Base-by-base conservation (phyloP, 2,329 filamentous ascomycete genomes). In the Colletotrichum liriopes region DNA sequence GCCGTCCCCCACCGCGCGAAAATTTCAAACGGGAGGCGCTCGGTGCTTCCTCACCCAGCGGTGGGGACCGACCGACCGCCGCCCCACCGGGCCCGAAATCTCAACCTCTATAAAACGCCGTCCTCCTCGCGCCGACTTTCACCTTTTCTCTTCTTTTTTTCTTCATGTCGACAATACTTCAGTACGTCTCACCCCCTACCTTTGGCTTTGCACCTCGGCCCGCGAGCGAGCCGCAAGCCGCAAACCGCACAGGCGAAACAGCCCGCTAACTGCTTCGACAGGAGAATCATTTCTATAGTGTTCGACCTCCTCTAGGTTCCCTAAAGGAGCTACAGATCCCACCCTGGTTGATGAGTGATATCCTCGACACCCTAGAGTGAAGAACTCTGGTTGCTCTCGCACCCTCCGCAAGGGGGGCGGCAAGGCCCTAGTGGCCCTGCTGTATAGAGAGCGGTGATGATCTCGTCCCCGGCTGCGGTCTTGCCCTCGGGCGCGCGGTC, bases 231-330 rank as follows among this genome's bases (percentile, higher is more conserved):
- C 49, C 16, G 49, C 26, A 18, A 4, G 14, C 49, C 16, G 49
- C 3, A 51, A 29, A 4, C 29, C 29, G 29, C 29, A 26, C 20
- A 12, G 9, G 8, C n/a, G 29, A 29, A 39, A 18, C n/a, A 14
- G 35, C 39, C 39, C 9, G 26, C 39, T 75, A 68, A 76, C 68
- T 73, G 66, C 70, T 43, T 49, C 29, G 32, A 75, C 82, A 87
- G 82, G 85, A 94, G 93, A 95, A 96, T 96, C 94, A 94, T 94
- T 97, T 97, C 93, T 97, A 95, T 95, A 98, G 94, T 95, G 92
- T 89, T 94, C 91, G 91, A 95, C 93, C 89, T 88, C 89, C 91
- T 94, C 93, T 96, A 93, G 94, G 91, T 93, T 96, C 90, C 91
- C 91, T 89, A 95, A 90, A 93, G 88, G 89, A 97, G 95, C 93